A percentile compares a stretch with the other conserved stretches of the same genome.
These are phyloP conservation scores for Echria macrotheca DNA, from an alignment of 495 filamentous ascomycete genomes.

Conservation along the genomic window DNA sequence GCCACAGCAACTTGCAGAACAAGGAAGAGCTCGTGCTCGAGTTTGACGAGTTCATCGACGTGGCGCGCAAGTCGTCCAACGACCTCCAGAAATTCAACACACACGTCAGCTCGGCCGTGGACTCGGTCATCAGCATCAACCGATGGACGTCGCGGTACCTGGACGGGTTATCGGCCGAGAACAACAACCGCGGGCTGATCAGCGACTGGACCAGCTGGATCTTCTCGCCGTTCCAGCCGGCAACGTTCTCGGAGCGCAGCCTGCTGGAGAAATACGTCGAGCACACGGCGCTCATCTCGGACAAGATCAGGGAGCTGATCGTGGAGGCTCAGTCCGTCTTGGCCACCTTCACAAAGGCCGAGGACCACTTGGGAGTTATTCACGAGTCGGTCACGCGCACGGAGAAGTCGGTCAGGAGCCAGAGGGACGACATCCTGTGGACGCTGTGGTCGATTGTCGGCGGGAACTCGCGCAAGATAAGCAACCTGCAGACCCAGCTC, in stretches of 20 bases:
- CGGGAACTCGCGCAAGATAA: conserved; percentile 49
- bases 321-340: conserved; percentile 59
- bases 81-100: conserved; percentile 64
- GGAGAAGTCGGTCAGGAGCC: conserved; percentile 39
- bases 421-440: conserved; percentile 55
- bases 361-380: conserved; percentile 58
- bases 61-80: conserved; percentile 47
- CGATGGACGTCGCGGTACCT: conserved; percentile 61
- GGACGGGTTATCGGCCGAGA: conserved; percentile 47
- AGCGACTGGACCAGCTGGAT: conserved; percentile 31
- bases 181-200: conserved; percentile 36
- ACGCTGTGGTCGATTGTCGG: conserved; percentile 67
- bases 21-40: conserved; percentile 61
- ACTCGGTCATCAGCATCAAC: conserved; percentile 58
- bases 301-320: conserved; percentile 58
- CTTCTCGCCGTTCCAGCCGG: conserved; percentile 54
- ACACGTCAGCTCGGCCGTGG: conserved; percentile 61
- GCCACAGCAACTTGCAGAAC: conserved; percentile 34
- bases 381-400: conserved; percentile 56
- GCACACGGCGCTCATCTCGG: conserved; percentile 58
- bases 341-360: conserved; percentile 51
- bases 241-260: conserved; percentile 45
- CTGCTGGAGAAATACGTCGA: conserved; percentile 58
- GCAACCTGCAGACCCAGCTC: conserved; percentile 54
- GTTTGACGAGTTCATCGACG: conserved; percentile 61